Conservation (phyloP, 805 yeast genomes). For the Candida anglica region DNA sequence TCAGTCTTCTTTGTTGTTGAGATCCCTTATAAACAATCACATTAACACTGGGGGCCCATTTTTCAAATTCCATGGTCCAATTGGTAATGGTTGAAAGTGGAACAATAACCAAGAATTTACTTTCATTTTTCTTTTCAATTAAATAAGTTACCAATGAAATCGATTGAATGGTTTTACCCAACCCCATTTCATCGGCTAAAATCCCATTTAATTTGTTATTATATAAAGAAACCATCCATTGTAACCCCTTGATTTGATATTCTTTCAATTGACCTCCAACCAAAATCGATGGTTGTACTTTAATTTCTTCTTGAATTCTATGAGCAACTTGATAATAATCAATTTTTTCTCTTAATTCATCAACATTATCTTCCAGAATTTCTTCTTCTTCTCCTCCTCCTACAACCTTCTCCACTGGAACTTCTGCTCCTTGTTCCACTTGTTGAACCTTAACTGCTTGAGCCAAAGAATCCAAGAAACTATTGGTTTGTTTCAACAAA, state of each 20-base stretch:
- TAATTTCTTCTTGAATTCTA: conserved; percentile 61
- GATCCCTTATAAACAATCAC: conserved; percentile 76
- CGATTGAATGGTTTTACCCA: conserved; percentile 72
- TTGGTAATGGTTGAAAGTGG: conserved; percentile 82
- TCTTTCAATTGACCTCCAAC: conserved; percentile 80
- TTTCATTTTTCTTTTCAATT: conserved; percentile 62
- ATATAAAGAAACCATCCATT: conserved; percentile 64
- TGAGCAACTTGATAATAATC: conserved; percentile 86
- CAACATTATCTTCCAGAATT: conserved; percentile 36
- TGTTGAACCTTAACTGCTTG: conserved; percentile 79
- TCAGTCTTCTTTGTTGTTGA: conserved; percentile 62
- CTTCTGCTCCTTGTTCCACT: conserved; percentile 35
- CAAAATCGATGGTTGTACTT: conserved; percentile 62
- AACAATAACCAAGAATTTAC: conserved; percentile 75
- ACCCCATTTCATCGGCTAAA: conserved; percentile 66
- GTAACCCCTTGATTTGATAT: conserved; percentile 63
- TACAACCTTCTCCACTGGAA: conserved; percentile 23
- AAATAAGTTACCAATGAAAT: conserved; percentile 71
- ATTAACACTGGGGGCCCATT: conserved; percentile 81
- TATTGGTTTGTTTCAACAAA: conserved; percentile 73
- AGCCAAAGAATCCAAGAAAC: conserved; percentile 72
- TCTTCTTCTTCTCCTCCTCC: conserved; percentile 32
- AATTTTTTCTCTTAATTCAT: conserved; percentile 59
- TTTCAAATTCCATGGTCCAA: conserved; percentile 82
- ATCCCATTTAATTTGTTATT: conserved; percentile 62